Evolutionary conservation across 805 yeast species (phyloP), one percentile per base, ranked within the genome.

Genomic region (Metschnikowia henanensis): DNA sequence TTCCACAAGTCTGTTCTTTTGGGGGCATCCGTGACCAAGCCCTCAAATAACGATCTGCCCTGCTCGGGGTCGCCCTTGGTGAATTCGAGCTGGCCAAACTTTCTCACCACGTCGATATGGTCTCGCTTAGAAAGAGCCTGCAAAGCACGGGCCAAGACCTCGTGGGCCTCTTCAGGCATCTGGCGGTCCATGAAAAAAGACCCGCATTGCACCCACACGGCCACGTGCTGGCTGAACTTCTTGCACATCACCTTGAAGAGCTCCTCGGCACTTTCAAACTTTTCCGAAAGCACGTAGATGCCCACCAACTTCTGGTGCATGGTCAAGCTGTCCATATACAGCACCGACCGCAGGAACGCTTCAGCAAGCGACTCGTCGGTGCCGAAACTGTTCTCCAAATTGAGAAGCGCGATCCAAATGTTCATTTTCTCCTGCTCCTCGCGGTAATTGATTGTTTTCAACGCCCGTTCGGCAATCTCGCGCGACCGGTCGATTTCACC

Each of bases 401-500:
- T 94, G 56, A 94, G 77, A 58, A 90, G 66, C 0, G 98, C 99
- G 64, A 92, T 87, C 98, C 98, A 95, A 36, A 94, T 84, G 61
- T 94, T 94, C 67, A 90, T 66, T 65, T 90, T 88, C 64, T 94
- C 98, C 56, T 81, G 84, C 65, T 94, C 98, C 58, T 91, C 97
- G 58, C 97, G 80, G 68, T 83, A 88, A 57, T 80, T 82, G 55
- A 94, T 95, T 5, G 94, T 84, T 70, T 87, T 87, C 60, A 94
- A 76, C 2, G 98, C 99, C 50, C 99, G 80, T 56, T 84, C 87
- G 35, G 88, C 97, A 56, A 94, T 81, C 62, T 88, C 96, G 56
- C 99, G 81, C 8, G 97, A 97, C 66, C 87, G 89, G 30, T 92
- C 97, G 46, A 90, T 72, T 65, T 94, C 99, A 71, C 96, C 87